A percentile compares a stretch with the other conserved stretches of the same genome.
Conservation (phyloP, 2,329 filamentous ascomycete species). For the Colletotrichum costaricense region DNA sequence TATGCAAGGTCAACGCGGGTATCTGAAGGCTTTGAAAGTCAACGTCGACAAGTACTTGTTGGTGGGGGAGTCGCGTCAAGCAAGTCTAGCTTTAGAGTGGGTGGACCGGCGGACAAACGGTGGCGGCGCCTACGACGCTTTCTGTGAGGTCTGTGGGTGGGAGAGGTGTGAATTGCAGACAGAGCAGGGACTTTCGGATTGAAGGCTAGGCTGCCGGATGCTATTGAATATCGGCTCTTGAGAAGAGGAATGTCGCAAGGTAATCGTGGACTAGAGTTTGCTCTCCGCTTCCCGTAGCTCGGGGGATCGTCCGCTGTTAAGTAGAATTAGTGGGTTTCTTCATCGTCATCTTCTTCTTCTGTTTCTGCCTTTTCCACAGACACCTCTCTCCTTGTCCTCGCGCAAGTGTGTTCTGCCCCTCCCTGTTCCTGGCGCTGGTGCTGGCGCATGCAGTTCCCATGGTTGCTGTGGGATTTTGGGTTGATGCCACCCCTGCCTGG, state of each 20-base stretch:
- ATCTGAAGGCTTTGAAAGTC: neutral
- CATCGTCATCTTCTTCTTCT: neutral
- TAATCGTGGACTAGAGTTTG: neutral
- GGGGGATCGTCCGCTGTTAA: slow-evolving; percentile 22
- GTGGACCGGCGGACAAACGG: neutral
- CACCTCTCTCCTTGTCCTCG: neutral
- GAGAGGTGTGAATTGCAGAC: neutral
- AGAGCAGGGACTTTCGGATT: neutral
- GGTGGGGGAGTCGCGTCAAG: neutral
- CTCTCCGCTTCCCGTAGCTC: slow-evolving; percentile 2
- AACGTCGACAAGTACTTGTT: neutral
- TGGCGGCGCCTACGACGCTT: neutral
- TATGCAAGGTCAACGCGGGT: neutral
- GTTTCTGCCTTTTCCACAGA: neutral
- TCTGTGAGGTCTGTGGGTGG: neutral
- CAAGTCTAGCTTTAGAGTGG: neutral
- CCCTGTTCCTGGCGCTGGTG: slow-evolving; percentile 19
- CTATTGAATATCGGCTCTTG: neutral
- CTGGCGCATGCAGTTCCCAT: neutral
- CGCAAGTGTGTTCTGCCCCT: neutral
- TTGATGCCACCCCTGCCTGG: neutral
- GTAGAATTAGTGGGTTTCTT: slow-evolving; percentile 23
- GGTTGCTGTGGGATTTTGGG: neutral
- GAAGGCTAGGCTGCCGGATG: neutral
- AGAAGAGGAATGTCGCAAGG: neutral